Percentiles rank a stretch among this genome's conserved stretches.
Evolutionary conservation across 306 rosid species (phyloP).

Genomic region (Luffa aegyptiaca): DNA sequence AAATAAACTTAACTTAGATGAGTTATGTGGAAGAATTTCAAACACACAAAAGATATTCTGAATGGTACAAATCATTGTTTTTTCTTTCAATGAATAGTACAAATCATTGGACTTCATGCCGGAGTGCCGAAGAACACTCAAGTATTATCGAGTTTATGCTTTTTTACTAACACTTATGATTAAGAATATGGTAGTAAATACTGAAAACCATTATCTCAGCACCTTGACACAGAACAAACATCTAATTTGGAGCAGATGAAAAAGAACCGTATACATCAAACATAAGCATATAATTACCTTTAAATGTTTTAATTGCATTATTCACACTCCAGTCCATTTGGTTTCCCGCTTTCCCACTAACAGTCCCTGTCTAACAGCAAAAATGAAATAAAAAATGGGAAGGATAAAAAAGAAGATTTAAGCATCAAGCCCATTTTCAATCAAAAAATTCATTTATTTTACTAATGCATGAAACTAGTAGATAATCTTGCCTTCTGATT

Average conservation of each 20-base stretch:
- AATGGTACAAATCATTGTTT: background rate
- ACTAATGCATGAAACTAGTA: background rate
- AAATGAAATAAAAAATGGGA: background rate
- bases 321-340: conserved; percentile 69
- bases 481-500: background rate
- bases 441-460: background rate
- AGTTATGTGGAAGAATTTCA: background rate
- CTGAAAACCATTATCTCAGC: background rate
- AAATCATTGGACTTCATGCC: background rate
- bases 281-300: conserved; percentile 31
- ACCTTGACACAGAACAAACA: background rate
- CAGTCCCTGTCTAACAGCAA: conserved; percentile 30
- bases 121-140: background rate
- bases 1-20: background rate
- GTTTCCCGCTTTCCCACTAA: conserved; percentile 26
- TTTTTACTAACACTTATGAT: background rate
- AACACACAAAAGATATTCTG: background rate
- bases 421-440: background rate
- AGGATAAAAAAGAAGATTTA: background rate
- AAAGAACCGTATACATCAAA: background rate
- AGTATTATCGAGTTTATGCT: background rate
- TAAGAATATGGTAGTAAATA: background rate
- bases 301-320: conserved; percentile 50
- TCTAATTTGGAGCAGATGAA: background rate
- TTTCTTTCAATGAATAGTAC: background rate